Percentiles rank a stretch among this genome's conserved stretches.
Evolutionary conservation across 2,329 filamentous ascomycete genomes (phyloP).

Genomic region (Neofusicoccum laricinum): DNA sequence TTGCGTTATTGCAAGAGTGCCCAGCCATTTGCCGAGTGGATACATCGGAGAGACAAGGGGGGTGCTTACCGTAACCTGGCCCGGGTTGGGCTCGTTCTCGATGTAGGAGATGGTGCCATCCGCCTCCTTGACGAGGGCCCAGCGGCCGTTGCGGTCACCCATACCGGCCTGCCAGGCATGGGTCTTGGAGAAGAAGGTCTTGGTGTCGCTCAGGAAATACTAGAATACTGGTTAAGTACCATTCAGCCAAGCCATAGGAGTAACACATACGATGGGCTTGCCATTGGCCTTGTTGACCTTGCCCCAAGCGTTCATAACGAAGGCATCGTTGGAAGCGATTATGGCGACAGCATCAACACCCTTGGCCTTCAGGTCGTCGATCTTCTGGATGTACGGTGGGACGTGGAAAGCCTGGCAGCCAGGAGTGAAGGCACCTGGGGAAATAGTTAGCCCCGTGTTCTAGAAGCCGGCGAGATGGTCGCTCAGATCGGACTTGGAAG

Average conservation of each 20-base stretch:
- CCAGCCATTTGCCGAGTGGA: neutral
- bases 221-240: constrained; percentile 23
- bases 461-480: neutral
- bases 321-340: constrained; percentile 81
- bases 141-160: constrained; percentile 73
- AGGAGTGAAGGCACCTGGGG: constrained; percentile 74
- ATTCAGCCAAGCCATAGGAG: neutral
- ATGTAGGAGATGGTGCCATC: constrained; percentile 81
- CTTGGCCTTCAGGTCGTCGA: constrained; percentile 69
- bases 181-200: constrained; percentile 70
- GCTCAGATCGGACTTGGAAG: neutral
- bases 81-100: constrained; percentile 62
- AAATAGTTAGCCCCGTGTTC: neutral
- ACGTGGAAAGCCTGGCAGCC: constrained; percentile 81
- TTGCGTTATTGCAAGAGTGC: neutral
- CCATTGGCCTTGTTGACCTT: constrained; percentile 80
- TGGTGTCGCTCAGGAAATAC: constrained; percentile 75
- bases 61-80: constrained; percentile 45
- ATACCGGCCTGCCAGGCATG: constrained; percentile 69
- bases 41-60: neutral
- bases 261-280: constrained; percentile 59
- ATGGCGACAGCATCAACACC: constrained; percentile 80
- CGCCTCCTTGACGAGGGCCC: constrained; percentile 73
- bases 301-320: constrained; percentile 84
- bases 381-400: constrained; percentile 73